Evolutionary conservation across 2,329 filamentous ascomycete genomes (phyloP).

Genomic region (Phyllosticta citribraziliensis): DNA sequence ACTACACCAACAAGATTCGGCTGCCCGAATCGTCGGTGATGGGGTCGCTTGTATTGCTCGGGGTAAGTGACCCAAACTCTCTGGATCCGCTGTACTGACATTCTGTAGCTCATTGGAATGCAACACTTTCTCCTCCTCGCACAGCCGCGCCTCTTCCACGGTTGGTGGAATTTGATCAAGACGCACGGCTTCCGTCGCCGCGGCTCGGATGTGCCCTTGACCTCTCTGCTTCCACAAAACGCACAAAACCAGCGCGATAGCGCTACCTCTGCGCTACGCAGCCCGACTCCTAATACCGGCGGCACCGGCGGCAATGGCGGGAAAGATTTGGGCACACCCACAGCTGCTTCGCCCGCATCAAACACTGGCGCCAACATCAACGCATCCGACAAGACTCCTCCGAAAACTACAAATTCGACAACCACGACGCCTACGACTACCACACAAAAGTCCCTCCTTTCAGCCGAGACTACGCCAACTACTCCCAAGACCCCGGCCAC

Average conservation of each 20-base stretch:
- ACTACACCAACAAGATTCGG: slow-evolving; percentile 18
- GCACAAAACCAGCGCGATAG: not conserved
- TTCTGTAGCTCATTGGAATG: slow-evolving; percentile 27
- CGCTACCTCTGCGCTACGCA: not conserved
- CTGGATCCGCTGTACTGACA: not conserved
- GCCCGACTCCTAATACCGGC: slow-evolving; percentile 14
- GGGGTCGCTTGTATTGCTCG: slow-evolving; percentile 18
- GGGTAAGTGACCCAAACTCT: slow-evolving; percentile 15
- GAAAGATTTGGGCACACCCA: not conserved
- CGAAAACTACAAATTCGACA: not conserved
- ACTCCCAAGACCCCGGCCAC: not conserved
- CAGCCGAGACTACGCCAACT: not conserved
- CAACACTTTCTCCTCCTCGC: slow-evolving; percentile 25
- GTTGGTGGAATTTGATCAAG: slow-evolving; percentile 18
- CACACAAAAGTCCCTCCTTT: not conserved
- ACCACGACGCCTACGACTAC: not conserved
- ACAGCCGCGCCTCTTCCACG: slow-evolving; percentile 18
- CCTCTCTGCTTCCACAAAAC: slow-evolving; percentile 13
- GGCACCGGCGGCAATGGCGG: not conserved
- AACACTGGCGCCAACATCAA: not conserved
- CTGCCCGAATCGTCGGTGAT: slow-evolving; percentile 15
- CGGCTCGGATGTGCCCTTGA: not conserved
- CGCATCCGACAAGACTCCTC: not conserved
- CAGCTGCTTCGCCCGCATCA: not conserved
- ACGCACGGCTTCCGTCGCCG: slow-evolving; percentile 7